Percentiles rank a stretch among this genome's conserved stretches.
phyloP scores from a whole-genome alignment of 2,329 filamentous ascomycete species.

The Colletotrichum melonis region DNA sequence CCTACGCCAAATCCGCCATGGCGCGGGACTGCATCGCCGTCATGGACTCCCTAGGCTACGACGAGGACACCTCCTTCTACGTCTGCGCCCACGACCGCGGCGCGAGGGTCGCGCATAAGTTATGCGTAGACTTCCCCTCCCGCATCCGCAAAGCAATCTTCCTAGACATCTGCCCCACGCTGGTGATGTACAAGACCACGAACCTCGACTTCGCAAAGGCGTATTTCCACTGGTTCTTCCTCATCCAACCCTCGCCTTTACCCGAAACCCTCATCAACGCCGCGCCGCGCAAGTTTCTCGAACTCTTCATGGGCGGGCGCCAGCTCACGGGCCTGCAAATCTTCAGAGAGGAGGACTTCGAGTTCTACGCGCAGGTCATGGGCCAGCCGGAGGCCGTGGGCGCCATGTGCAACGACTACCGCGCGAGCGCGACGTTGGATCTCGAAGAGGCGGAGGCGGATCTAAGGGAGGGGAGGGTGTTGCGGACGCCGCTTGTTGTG shows the following conservation, averaged over 20 bases:
- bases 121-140: conserved; percentile 58
- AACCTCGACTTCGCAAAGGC: conserved; percentile 55
- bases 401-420: conserved; percentile 67
- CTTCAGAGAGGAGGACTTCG: conserved; percentile 48
- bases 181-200: conserved; percentile 62
- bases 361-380: conserved; percentile 55
- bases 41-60: conserved; percentile 56
- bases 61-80: conserved; percentile 47
- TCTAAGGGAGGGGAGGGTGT: conserved; percentile 52
- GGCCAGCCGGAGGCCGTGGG: conserved; percentile 55
- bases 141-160: conserved; percentile 56
- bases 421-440: conserved; percentile 63
- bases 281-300: conserved; percentile 51
- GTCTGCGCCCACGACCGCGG: conserved; percentile 69
- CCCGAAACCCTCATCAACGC: conserved; percentile 59
- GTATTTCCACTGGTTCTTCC: conserved; percentile 71
- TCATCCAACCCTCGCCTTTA: conserved; percentile 63
- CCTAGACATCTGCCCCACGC: conserved; percentile 66
- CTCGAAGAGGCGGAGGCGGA: conserved; percentile 61
- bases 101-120: conserved; percentile 64
- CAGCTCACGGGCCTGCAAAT: conserved; percentile 47
- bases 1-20: conserved; percentile 62
- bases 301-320: conserved; percentile 54
- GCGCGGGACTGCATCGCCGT: conserved; percentile 57
- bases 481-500: conserved; percentile 59